Evolutionary conservation across 768 basidiomycete genomes (phyloP).

Genomic region (Udeniomyces megalosporus): DNA sequence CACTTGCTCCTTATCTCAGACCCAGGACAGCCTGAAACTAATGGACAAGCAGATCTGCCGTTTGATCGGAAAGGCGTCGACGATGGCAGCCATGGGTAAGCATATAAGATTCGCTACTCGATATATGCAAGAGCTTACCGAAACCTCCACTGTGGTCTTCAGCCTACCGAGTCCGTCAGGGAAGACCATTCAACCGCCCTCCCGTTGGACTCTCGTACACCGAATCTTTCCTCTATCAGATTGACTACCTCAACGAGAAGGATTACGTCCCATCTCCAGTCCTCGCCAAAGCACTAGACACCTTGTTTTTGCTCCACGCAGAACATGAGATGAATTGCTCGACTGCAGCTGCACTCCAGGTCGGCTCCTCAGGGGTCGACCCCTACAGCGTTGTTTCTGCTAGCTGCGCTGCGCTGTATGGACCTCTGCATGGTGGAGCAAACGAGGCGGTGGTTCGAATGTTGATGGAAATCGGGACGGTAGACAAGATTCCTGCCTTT

Average conservation of each 20-base stretch:
- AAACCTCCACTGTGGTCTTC: too few relatives aligned
- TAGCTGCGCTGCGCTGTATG: conserved; percentile 70
- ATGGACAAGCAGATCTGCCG: conserved; percentile 70
- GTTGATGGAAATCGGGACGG: conserved; percentile 75
- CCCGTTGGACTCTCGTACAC: conserved; percentile 70
- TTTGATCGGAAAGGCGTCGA: conserved; percentile 13
- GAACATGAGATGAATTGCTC: conserved; percentile 65
- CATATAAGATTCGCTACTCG: too few relatives aligned
- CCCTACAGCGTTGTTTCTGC: conserved; percentile 77
- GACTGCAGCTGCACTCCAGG: conserved; percentile 64
- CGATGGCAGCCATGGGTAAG: conserved; percentile 1
- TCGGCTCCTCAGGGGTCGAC: conserved; percentile 74
- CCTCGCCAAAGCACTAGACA: conserved; percentile 71
- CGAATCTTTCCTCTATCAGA: conserved; percentile 63
- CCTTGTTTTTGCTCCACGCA: conserved; percentile 71
- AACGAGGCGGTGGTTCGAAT: conserved; percentile 66
- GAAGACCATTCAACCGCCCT: conserved; percentile 69
- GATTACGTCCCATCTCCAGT: conserved; percentile 67
- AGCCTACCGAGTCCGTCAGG: conserved; percentile 85
- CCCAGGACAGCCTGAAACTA: conserved; percentile 35
- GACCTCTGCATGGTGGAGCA: conserved; percentile 38
- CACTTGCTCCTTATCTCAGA: too few relatives aligned
- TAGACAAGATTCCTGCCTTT: conserved; percentile 65
- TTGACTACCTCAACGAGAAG: conserved; percentile 62
- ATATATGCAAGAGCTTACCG: too few relatives aligned